Evolutionary conservation across 768 basidiomycete genomes (phyloP).

Genomic region (Russula ochroleuca): DNA sequence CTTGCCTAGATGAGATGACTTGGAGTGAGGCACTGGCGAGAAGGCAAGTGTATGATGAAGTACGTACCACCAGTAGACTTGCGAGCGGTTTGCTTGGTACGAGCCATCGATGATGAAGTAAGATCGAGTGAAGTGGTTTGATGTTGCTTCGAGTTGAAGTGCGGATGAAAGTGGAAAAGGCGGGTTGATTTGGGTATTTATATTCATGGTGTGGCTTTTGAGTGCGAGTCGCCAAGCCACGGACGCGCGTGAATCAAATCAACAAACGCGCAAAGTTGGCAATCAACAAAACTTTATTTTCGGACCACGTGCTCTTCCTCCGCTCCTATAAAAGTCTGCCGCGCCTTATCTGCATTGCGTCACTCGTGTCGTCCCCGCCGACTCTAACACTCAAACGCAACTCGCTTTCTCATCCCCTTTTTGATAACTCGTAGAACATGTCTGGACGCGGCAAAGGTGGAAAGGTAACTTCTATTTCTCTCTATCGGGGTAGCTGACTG

Average conservation of each 20-base stretch:
- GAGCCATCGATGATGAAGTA: constrained; percentile 48
- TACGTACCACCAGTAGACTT: constrained; percentile 67
- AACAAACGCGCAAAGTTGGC: constrained; percentile 29
- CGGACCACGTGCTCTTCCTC: constrained; percentile 19
- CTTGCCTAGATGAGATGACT: constrained; percentile 38
- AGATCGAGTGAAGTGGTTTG: neutral
- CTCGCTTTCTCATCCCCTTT: constrained; percentile 9
- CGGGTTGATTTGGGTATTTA: constrained; percentile 8
- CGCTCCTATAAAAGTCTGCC: constrained; percentile 30
- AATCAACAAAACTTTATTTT: constrained; percentile 32
- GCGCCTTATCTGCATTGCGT: neutral
- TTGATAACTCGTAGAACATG: constrained; percentile 41
- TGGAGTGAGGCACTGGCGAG: neutral
- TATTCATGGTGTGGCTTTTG: neutral
- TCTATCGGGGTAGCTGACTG: neutral
- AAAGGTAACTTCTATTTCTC: constrained; percentile 42
- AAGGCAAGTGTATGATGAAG: neutral
- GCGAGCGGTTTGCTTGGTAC: constrained; percentile 73
- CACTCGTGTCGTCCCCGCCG: neutral
- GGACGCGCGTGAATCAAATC: constrained; percentile 18
- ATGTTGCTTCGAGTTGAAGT: constrained; percentile 1
- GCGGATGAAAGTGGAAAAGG: neutral
- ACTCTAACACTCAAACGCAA: neutral
- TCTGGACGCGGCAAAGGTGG: constrained; percentile 79
- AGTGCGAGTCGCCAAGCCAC: neutral